Conservation (phyloP, 352 stramenopile genomes). For the Aphanomyces stellatus region DNA sequence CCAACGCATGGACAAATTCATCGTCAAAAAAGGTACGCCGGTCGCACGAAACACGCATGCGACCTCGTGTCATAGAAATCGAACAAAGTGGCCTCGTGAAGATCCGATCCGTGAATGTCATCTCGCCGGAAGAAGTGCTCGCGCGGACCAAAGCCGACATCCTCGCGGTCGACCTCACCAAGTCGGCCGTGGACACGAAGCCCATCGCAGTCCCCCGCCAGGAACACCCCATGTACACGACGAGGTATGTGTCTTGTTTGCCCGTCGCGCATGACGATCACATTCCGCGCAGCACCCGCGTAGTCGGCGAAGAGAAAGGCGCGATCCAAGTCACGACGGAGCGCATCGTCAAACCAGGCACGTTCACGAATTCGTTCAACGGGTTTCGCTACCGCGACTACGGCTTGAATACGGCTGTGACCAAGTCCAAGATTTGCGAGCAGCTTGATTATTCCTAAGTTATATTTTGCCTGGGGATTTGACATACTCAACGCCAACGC, state of each 20-base stretch:
- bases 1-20: conserved; percentile 69
- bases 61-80: conserved; percentile 33
- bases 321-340: conserved; percentile 64
- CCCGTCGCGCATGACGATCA: not conserved
- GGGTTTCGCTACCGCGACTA: conserved; percentile 78
- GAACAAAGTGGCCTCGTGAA: conserved; percentile 40
- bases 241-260: conserved; percentile 28
- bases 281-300: conserved; percentile 30
- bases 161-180: conserved; percentile 42
- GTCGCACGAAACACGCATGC: not conserved
- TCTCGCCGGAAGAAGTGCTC: conserved; percentile 30
- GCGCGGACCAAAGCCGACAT: conserved; percentile 42
- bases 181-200: conserved; percentile 42
- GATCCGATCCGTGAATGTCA: conserved; percentile 31
- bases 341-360: conserved; percentile 52
- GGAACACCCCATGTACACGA: conserved; percentile 66
- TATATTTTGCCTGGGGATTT: no score
- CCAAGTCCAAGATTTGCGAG: conserved; percentile 70
- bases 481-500: no score
- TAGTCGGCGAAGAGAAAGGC: conserved; percentile 65
- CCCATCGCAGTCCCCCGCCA: conserved; percentile 46
- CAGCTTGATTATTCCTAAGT: conserved; percentile 52
- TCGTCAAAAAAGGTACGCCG: conserved; percentile 46
- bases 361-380: conserved; percentile 79
- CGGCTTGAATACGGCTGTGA: conserved; percentile 69